Evolutionary conservation across 768 basidiomycete species (phyloP), one percentile per base, ranked within the genome.

Genomic region (Mycena olivaceomarginata): DNA sequence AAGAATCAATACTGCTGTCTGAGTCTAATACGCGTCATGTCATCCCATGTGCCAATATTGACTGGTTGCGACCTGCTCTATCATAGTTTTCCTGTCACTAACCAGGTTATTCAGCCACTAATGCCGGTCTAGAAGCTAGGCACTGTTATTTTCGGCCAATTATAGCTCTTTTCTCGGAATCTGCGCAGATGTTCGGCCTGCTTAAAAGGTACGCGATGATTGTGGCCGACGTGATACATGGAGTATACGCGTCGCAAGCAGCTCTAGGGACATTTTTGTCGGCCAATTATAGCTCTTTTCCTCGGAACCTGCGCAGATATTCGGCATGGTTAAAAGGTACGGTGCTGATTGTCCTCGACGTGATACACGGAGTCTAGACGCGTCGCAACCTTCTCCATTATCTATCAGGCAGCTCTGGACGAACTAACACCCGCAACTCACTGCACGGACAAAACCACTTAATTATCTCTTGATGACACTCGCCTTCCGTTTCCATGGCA

Each of bases 401-500:
- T 68, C 51, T 67, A 75, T 70, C 22, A 76, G 25, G 75, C 62
- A 66, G 57, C 48, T 74, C 25, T 13, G 70, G 25, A 67, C 75
- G 67, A 45, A 68, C 75, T 67, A 72, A 72, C 75, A 76, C 75
- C n/a, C 75, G 75, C 70, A 62, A 15, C 75, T 66, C 16, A 43
- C 57, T 46, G 75, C 69, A 70, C 63, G 74, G 41, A 66, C 51
- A 65, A 71, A n/a, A 11, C 46, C 65, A 41, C 70, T 67, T 71
- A 67, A 76, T 67, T 71, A 67, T 70, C 64, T 75, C 16, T 45
- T 2, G 67, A 73, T 77, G 76, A 76, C 70, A 67, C 25, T 40
- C 51, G 40, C 67, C 51, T 66, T 69, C 65, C 37, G 48, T 45
- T 70, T 65, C 46, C 62, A 69, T 57, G 31, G 31, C 31, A 31